A percentile compares a stretch with the other conserved stretches of the same genome.
These are phyloP conservation scores for Allium cepa DNA, from an alignment of 106 monocot species.

Conservation along the genomic window DNA sequence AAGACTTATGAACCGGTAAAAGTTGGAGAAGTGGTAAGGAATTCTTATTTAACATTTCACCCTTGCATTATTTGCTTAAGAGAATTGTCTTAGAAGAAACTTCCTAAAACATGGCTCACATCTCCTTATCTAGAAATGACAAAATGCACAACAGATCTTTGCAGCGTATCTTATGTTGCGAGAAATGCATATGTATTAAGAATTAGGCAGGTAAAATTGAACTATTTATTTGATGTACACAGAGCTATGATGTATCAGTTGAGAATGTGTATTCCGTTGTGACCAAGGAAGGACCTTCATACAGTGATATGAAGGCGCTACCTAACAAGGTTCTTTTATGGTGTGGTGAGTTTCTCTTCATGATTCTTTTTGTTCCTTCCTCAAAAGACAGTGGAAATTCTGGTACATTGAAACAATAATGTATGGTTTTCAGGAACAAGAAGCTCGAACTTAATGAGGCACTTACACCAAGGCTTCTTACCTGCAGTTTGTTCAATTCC, in stretches of 20 bases:
- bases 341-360: conserved; percentile 45
- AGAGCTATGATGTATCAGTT: conserved; percentile 47
- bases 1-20: conserved; percentile 59
- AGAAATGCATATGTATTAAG: too few relatives aligned
- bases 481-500: conserved; percentile 53
- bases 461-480: conserved; percentile 45
- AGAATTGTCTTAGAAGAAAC: too few relatives aligned
- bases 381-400: too few relatives aligned
- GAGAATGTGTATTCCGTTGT: conserved; percentile 57
- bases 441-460: conserved; percentile 59
- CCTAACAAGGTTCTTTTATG: conserved; percentile 70
- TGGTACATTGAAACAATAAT: not conserved
- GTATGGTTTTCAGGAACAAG: conserved; percentile 37
- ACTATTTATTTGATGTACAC: not conserved
- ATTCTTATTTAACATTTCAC: not conserved
- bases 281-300: conserved; percentile 34
- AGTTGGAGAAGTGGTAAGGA: conserved; percentile 41
- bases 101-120: too few relatives aligned
- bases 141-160: too few relatives aligned
- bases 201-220: too few relatives aligned
- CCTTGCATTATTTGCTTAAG: too few relatives aligned
- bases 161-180: too few relatives aligned
- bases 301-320: conserved; percentile 49
- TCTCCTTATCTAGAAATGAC: too few relatives aligned
- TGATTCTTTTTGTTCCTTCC: too few relatives aligned